Evolutionary conservation across 345 rosid genomes (phyloP), one percentile per base, ranked within the genome.

Genomic region (Tarenaya hassleriana): DNA sequence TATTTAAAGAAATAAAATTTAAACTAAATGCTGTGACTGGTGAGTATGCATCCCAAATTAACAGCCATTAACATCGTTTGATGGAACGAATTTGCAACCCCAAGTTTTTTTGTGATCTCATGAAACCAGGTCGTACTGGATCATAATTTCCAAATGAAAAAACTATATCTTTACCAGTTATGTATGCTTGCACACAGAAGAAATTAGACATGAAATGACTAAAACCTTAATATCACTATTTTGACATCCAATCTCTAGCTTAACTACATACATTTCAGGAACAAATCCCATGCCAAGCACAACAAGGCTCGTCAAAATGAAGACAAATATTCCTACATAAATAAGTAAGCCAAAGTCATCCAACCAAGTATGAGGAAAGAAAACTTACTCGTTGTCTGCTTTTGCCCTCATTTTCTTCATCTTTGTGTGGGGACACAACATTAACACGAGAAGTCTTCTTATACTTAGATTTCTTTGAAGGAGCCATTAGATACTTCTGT

Each of bases 381-480:
- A 35, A 42, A 69, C 77, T 79, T 66, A 85, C 95, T 74, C 81
- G 74, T 33, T 58, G 78, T 56, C 79, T 70, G 16, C 64, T 72
- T 74, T 60, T 82, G 51, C 62, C 72, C 42, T 54, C 56, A 62
- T 11, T 76, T 20, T 77, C 84, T 50, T 73, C 81, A 31, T 71
- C 74, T 63, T 82, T 79, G 50, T 42, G 62, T 39, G 84, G 56
- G 51, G 75, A 54, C 47, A 61, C 75, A 39, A 69, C 83, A 59
- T 68, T 75, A 58, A 50, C 18, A 61, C 72, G 63, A 16, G 89
- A 53, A 50, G 66, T 62, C 60, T 73, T 77, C 78, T 66, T 82
- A 72, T 72, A 70, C 67, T 69, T 79, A 12, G 88, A 73, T 54
- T 77, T 85, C 54, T 69, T 82, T 29, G 89, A 67, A 21, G 95